phyloP scores from a whole-genome alignment of 106 monocot species.

The Allium sativum region DNA sequence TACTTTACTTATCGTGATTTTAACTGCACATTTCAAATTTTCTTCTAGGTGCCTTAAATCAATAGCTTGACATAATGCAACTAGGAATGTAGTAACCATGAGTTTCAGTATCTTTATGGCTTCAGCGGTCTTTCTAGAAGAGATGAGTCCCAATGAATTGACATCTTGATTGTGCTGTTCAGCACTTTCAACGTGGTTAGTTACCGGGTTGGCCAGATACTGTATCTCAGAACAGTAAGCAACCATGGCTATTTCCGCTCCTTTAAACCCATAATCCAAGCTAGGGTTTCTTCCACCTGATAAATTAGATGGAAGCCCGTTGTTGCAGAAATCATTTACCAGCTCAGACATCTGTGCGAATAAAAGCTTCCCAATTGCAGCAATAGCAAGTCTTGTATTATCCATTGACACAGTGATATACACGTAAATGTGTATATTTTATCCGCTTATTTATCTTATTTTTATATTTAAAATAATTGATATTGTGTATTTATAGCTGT shows the following conservation, averaged over 20 bases:
- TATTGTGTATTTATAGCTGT: too few species aligned
- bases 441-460: too few species aligned
- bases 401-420: conserved; percentile 99
- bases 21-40: conserved; percentile 65
- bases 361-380: conserved; percentile 93
- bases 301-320: conserved; percentile 81
- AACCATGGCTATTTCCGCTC: conserved; percentile 98
- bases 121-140: conserved; percentile 87
- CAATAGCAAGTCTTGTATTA: conserved; percentile 73
- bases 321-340: conserved; percentile 94
- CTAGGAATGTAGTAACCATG: conserved; percentile 78
- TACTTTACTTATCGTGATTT: conserved; percentile 58
- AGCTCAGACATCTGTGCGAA: conserved; percentile 96
- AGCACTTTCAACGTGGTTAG: conserved; percentile 97
- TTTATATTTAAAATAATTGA: too few species aligned
- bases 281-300: conserved; percentile 83
- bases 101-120: conserved; percentile 88
- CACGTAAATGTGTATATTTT: too few species aligned
- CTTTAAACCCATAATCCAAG: conserved; percentile 96
- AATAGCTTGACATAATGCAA: conserved; percentile 83
- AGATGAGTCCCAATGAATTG: conserved; percentile 93
- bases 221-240: conserved; percentile 98
- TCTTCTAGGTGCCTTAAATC: conserved; percentile 88
- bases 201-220: conserved; percentile 87
- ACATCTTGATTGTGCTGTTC: conserved; percentile 99